These are phyloP conservation scores for Calendula officinalis DNA, from an alignment of 129 eudicot species.

Conservation along the genomic window DNA sequence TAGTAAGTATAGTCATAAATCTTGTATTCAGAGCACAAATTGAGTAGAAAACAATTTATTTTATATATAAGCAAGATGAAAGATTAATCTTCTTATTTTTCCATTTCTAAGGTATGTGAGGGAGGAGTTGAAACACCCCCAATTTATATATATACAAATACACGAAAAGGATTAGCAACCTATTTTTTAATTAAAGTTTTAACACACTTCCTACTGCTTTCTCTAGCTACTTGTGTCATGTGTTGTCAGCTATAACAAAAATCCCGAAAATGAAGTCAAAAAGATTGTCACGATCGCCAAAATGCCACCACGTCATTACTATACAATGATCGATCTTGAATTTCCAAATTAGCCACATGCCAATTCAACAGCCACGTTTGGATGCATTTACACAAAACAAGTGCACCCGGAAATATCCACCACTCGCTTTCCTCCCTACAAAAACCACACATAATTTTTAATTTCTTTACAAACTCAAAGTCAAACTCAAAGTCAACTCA, in stretches of 20 bases:
- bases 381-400: constrained; percentile 68
- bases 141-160: constrained; percentile 28
- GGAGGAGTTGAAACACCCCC: constrained; percentile 32
- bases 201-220: constrained; percentile 22
- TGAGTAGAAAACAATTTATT: too few relatives aligned
- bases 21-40: too few relatives aligned
- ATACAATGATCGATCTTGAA: constrained; percentile 80
- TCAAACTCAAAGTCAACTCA: constrained; percentile 18
- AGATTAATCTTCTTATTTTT: not conserved
- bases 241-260: constrained; percentile 22
- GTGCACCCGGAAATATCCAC: constrained; percentile 80
- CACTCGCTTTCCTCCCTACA: constrained; percentile 88
- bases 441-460: not conserved
- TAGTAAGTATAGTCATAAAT: too few relatives aligned
- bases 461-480: not conserved
- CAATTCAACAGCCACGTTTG: constrained; percentile 67
- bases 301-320: constrained; percentile 56
- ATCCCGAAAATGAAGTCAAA: constrained; percentile 18
- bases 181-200: constrained; percentile 20
- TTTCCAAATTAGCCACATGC: constrained; percentile 88
- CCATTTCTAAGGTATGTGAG: not conserved
- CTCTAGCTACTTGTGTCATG: constrained; percentile 24
- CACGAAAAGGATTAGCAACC: constrained; percentile 7
- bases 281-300: constrained; percentile 56
- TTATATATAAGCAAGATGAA: too few relatives aligned